phyloP scores from a whole-genome alignment of 2,329 filamentous ascomycete genomes.

The Neonectria ditissima region DNA sequence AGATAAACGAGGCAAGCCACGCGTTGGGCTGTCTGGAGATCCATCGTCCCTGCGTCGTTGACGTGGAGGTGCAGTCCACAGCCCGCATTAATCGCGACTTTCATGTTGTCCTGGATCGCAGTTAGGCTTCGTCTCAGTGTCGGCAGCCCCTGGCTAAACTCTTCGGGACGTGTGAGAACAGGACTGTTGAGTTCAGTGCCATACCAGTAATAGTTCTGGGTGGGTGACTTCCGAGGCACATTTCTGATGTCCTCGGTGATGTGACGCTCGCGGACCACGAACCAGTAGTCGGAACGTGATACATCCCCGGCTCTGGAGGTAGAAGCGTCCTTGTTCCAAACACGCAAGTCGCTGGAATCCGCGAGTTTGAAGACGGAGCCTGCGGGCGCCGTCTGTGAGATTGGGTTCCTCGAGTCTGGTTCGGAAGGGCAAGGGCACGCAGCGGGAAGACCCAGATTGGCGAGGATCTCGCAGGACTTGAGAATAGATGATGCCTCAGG shows the following conservation, averaged over 20 bases:
- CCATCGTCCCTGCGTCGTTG: constrained; percentile 34
- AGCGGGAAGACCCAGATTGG: constrained; percentile 33
- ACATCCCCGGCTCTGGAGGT: not conserved
- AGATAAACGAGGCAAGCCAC: constrained; percentile 39
- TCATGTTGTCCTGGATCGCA: constrained; percentile 32
- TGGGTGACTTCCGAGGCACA: constrained; percentile 31
- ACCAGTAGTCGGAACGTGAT: constrained; percentile 35
- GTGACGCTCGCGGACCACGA: constrained; percentile 37
- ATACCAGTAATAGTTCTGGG: constrained; percentile 39
- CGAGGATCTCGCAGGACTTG: constrained; percentile 40
- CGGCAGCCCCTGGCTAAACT: constrained; percentile 38
- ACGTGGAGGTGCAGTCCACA: constrained; percentile 46
- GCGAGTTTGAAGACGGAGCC: constrained; percentile 29
- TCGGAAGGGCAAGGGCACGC: constrained; percentile 29
- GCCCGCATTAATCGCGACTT: constrained; percentile 41
- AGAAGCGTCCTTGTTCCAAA: constrained; percentile 34
- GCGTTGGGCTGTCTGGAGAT: constrained; percentile 34
- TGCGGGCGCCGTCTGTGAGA: constrained; percentile 16
- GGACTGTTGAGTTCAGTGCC: constrained; percentile 45
- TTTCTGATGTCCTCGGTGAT: constrained; percentile 35
- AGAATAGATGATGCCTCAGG: constrained; percentile 19
- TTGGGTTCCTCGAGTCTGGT: constrained; percentile 13
- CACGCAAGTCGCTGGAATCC: constrained; percentile 27
- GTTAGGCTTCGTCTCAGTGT: constrained; percentile 35
- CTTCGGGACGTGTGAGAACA: constrained; percentile 32